phyloP scores from a whole-genome alignment of 2,329 filamentous ascomycete genomes.

The Pyricularia sp. region DNA sequence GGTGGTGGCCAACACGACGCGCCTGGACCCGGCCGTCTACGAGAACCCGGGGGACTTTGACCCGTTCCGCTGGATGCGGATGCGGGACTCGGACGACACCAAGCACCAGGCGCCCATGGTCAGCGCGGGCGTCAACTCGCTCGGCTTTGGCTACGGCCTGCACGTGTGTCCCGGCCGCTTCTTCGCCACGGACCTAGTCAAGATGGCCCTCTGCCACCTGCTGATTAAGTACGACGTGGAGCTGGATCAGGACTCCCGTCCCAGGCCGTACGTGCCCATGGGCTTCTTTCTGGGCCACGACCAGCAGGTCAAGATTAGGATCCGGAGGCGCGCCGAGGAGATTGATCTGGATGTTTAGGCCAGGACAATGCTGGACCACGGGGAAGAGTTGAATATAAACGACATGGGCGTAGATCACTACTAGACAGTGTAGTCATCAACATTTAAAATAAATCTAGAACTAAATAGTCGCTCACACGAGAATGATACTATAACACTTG shows the following conservation, averaged over 20 bases:
- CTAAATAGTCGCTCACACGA: too few relatives aligned
- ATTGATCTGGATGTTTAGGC: neutral
- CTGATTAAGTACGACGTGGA: slow-evolving; percentile 2
- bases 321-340: neutral
- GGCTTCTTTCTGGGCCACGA: neutral
- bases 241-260: neutral
- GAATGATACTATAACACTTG: too few relatives aligned
- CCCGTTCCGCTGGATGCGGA: neutral
- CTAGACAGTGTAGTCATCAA: too few relatives aligned
- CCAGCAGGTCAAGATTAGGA: neutral
- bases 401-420: too few relatives aligned
- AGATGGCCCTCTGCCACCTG: slow-evolving; percentile 17
- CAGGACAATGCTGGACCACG: neutral
- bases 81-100: neutral
- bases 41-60: neutral
- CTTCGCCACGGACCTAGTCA: slow-evolving; percentile 27
- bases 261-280: neutral
- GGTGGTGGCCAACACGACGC: neutral
- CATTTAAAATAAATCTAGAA: too few relatives aligned
- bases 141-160: slow-evolving; percentile 27
- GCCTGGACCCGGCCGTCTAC: neutral
- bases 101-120: neutral
- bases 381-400: too few relatives aligned
- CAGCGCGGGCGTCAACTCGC: neutral
- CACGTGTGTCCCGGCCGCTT: slow-evolving; percentile 30